Evolutionary conservation across 768 basidiomycete species (phyloP).

Genomic region (Glaciozyma martinii): DNA sequence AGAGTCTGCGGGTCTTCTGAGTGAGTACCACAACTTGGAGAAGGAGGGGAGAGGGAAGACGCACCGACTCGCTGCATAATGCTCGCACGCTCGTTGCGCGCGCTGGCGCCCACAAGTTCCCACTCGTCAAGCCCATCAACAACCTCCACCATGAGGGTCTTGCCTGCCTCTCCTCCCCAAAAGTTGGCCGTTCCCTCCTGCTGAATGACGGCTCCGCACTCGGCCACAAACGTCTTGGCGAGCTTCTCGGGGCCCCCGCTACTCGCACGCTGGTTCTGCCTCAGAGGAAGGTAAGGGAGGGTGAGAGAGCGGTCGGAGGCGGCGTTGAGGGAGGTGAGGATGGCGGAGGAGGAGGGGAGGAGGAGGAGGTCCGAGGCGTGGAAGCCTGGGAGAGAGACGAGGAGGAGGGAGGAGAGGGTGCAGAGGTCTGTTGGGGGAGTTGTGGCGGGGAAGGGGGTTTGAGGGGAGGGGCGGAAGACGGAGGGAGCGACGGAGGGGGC

Average conservation of each 20-base stretch:
- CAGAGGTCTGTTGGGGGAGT: conserved; percentile 1
- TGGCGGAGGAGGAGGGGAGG: conserved; percentile 7
- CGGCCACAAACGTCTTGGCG: conserved; percentile 1
- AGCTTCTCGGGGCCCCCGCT: neutral
- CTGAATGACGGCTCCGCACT: conserved; percentile 5
- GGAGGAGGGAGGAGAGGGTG: conserved; percentile 11
- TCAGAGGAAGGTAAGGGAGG: no score
- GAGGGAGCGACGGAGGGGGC: neutral
- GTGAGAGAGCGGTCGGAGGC: neutral
- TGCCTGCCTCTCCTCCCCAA: neutral
- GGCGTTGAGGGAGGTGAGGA: neutral
- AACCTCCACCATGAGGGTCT: conserved; percentile 7
- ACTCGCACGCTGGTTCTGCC: neutral
- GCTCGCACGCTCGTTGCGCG: neutral
- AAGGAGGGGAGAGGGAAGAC: neutral
- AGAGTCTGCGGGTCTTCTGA: conserved; percentile 2
- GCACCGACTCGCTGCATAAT: conserved; percentile 7
- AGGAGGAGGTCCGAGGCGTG: conserved; percentile 23
- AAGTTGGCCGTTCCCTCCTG: neutral
- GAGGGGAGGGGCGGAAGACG: neutral
- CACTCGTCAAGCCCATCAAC: conserved; percentile 8
- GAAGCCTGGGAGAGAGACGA: conserved; percentile 18
- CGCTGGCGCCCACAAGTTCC: neutral
- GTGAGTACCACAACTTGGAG: no score
- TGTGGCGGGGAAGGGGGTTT: neutral